These are phyloP conservation scores for Echeveria elegans DNA, from an alignment of 164 flowering plant genomes.

Conservation along the genomic window DNA sequence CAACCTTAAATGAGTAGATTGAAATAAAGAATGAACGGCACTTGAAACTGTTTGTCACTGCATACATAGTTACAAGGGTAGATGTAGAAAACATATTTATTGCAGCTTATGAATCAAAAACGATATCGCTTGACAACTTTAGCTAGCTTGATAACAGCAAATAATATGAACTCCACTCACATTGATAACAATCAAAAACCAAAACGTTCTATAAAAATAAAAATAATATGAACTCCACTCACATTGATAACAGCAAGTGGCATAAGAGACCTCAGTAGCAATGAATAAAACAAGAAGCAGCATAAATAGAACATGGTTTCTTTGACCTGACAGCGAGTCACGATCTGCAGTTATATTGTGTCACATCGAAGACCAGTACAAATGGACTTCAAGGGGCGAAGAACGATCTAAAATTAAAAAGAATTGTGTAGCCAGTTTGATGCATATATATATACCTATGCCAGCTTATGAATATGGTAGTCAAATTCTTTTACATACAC, in stretches of 20 bases:
- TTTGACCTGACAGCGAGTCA: conserved; percentile 37
- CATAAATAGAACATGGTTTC: conserved; percentile 53
- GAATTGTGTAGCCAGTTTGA: background rate
- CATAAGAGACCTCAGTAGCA: conserved; percentile 41
- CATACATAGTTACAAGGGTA: background rate
- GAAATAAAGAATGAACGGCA: background rate
- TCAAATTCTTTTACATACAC: conserved; percentile 51
- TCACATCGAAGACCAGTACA: background rate
- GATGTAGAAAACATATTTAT: background rate
- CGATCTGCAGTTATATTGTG: background rate
- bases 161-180: conserved; percentile 26
- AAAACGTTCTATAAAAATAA: too few relatives aligned
- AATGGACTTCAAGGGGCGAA: background rate
- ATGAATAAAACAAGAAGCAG: conserved; percentile 57
- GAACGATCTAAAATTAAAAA: background rate
- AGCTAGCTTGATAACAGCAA: background rate
- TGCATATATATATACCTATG: conserved; percentile 45
- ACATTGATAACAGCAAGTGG: conserved; percentile 33
- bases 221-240: conserved; percentile 15
- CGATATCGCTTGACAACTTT: background rate
- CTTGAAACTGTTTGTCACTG: background rate
- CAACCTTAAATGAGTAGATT: background rate
- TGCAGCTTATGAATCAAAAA: background rate
- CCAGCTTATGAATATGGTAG: conserved; percentile 39
- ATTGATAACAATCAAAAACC: too few relatives aligned